phyloP scores from a whole-genome alignment of 805 yeast species.

The Grigorovia humatica region DNA sequence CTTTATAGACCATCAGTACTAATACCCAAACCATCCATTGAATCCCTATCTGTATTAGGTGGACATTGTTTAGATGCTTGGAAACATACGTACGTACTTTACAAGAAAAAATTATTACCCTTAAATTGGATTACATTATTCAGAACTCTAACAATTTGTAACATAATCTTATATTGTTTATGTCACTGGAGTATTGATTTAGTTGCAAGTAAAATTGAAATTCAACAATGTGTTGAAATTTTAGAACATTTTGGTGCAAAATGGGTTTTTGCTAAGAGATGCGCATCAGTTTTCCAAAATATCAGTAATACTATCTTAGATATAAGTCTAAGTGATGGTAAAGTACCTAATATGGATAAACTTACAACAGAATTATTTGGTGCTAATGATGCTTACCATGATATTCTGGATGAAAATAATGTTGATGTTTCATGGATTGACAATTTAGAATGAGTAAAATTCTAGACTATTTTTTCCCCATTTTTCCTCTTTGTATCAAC shows the following conservation, averaged over 20 bases:
- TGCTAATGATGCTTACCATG: conserved; percentile 37
- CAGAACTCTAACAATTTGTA: conserved; percentile 37
- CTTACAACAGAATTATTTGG: conserved; percentile 34
- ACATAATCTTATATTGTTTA: conserved; percentile 37
- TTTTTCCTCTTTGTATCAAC: not conserved
- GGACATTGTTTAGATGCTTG: conserved; percentile 37
- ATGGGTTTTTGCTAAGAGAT: conserved; percentile 38
- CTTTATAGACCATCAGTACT: conserved; percentile 42
- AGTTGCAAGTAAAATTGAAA: conserved; percentile 36
- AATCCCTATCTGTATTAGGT: conserved; percentile 34
- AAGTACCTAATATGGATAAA: conserved; percentile 33
- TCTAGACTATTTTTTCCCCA: not conserved
- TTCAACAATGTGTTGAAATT: conserved; percentile 37
- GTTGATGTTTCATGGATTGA: conserved; percentile 38
- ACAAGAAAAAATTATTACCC: conserved; percentile 36
- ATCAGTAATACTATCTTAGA: conserved; percentile 37
- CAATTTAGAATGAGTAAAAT: conserved; percentile 10
- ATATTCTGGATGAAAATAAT: conserved; percentile 36
- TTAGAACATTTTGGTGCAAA: conserved; percentile 36
- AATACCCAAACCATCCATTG: conserved; percentile 35
- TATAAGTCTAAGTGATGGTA: conserved; percentile 32
- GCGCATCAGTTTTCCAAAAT: conserved; percentile 35
- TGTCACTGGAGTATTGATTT: conserved; percentile 39
- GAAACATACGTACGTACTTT: conserved; percentile 37
- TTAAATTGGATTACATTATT: conserved; percentile 41